Conservation (phyloP, 2,329 filamentous ascomycete genomes). For the Teratosphaeria gauchensis region DNA sequence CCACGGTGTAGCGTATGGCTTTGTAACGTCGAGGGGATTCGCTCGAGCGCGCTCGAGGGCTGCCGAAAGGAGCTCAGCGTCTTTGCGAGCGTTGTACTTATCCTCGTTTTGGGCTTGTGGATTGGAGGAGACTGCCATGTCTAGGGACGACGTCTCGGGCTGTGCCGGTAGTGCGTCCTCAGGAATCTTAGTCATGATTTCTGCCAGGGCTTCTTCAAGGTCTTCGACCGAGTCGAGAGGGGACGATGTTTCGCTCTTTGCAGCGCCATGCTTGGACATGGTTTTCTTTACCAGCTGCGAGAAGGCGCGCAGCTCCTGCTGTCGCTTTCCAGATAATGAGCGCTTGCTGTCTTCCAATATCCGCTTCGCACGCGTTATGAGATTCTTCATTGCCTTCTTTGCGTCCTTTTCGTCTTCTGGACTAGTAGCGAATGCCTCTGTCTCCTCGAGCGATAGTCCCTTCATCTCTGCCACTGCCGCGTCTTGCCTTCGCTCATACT, state of each 20-base stretch:
- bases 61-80: conserved; percentile 44
- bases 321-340: conserved; percentile 57
- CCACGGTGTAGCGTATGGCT: conserved; percentile 91
- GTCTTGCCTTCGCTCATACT: conserved; percentile 13
- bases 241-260: conserved; percentile 5
- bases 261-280: conserved; percentile 42
- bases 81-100: conserved; percentile 43
- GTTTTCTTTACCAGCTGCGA: conserved; percentile 54
- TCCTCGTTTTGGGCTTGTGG: conserved; percentile 22
- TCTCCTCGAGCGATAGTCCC: conserved; percentile 3
- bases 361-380: conserved; percentile 50
- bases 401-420: conserved; percentile 27
- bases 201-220: conserved; percentile 27
- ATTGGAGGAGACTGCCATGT: conserved; percentile 13
- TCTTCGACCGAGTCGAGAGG: conserved; percentile 10
- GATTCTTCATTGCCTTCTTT: conserved; percentile 40
- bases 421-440: conserved; percentile 11
- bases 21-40: conserved; percentile 65
- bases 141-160: conserved; percentile 4
- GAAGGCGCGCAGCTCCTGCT: conserved; percentile 67
- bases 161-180: conserved; percentile 19
- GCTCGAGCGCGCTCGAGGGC: conserved; percentile 55
- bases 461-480: conserved; percentile 11
- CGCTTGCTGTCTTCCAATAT: conserved; percentile 44
- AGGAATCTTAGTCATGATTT: conserved; percentile 37